Evolutionary conservation across 129 eudicot species (phyloP).

Genomic region (Calendula officinalis): DNA sequence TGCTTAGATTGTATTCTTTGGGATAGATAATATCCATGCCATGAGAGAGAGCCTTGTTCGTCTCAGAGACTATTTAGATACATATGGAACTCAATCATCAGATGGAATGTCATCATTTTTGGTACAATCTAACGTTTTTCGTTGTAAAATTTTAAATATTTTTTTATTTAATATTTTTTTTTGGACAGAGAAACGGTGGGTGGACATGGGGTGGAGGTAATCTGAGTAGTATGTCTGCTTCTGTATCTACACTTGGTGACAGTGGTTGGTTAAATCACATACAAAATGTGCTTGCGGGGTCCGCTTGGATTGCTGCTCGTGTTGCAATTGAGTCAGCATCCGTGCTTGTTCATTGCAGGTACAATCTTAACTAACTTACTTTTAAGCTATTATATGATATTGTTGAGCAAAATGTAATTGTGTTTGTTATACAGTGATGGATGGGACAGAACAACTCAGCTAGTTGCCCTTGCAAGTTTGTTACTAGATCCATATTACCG

Average conservation of each 20-base stretch:
- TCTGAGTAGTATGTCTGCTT: constrained; percentile 98
- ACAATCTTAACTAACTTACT: neutral
- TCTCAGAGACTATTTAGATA: constrained; percentile 92
- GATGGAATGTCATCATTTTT: constrained; percentile 91
- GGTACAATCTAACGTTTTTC: no score
- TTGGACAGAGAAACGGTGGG: constrained; percentile 88
- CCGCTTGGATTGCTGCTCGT: constrained; percentile 99
- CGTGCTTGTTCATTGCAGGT: constrained; percentile 99
- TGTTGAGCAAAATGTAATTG: constrained; percentile 8
- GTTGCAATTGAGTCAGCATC: constrained; percentile 87
- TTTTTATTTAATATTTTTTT: neutral
- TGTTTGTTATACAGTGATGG: constrained; percentile 75
- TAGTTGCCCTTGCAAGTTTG: constrained; percentile 90
- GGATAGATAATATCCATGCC: constrained; percentile 96
- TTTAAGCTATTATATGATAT: constrained; percentile 5
- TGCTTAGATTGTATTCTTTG: constrained; percentile 86
- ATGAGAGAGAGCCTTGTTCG: constrained; percentile 96
- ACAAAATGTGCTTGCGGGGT: constrained; percentile 90
- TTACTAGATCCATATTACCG: constrained; percentile 98
- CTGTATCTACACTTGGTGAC: constrained; percentile 98
- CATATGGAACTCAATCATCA: constrained; percentile 89
- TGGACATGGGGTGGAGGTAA: constrained; percentile 99
- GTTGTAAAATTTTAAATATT: no score
- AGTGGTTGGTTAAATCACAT: constrained; percentile 98
- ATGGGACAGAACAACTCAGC: constrained; percentile 97